Percentiles rank a stretch among this genome's conserved stretches.
These are phyloP conservation scores for Manihot esculenta DNA, from an alignment of 441 rosid genomes.

Conservation along the genomic window DNA sequence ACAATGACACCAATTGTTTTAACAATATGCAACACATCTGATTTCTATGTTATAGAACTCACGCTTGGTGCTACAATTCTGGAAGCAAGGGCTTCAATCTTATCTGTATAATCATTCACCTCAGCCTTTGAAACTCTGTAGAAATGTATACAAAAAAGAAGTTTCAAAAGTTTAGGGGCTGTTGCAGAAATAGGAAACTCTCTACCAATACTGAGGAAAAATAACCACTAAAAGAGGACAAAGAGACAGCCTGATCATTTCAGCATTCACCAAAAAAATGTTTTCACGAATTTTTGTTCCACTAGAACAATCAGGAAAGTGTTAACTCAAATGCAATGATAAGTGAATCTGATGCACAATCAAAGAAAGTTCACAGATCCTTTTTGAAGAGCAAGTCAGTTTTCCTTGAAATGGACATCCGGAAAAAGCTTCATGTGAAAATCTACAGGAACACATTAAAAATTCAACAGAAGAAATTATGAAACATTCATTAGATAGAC, in stretches of 20 bases:
- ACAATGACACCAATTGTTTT: neutral
- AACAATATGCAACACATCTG: neutral
- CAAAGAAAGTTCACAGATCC: neutral
- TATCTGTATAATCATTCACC: slow-evolving; percentile 62
- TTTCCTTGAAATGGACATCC: neutral
- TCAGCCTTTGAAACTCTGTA: slow-evolving; percentile 62
- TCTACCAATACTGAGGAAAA: neutral
- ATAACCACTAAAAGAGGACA: neutral
- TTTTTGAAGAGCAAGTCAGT: no score
- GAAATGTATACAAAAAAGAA: neutral
- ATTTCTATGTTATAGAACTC: slow-evolving; percentile 14
- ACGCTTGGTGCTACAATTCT: slow-evolving; percentile 46
- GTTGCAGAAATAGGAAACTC: neutral
- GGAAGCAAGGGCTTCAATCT: slow-evolving; percentile 62
- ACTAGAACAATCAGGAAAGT: neutral
- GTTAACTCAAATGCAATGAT: neutral
- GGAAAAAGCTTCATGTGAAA: slow-evolving; percentile 2
- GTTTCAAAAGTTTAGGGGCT: neutral
- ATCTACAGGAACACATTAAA: neutral
- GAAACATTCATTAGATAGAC: slow-evolving; percentile 28
- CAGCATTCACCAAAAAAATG: neutral
- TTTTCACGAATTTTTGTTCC: neutral
- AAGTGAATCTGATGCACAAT: neutral
- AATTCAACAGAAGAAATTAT: neutral
- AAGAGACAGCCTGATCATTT: neutral